Base-by-base conservation (phyloP, 164 flowering plant species). In the Sedum album region DNA sequence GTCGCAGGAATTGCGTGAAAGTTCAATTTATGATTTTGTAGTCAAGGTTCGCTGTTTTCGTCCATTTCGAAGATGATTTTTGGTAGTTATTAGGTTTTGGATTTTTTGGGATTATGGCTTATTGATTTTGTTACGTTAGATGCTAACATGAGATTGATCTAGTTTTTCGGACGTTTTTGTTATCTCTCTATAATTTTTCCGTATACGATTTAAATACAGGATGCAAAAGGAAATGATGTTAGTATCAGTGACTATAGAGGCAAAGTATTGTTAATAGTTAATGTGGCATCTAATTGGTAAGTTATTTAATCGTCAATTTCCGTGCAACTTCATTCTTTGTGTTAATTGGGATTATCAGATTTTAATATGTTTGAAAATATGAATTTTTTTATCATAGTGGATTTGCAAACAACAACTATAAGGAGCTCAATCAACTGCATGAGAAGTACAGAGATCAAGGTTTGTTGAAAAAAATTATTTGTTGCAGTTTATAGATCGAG, bases 271-370 rank as follows among this genome's bases (percentile, higher is more conserved):
- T 70, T 90, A 82, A 81, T 86, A 77, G 91, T 90, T 63, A 88
- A 90, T 74, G 93, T 90, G 69, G 96, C 91, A 26, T 90, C 96
- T 4, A 81, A 90, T 67, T 90, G 96, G 96, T 88, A 81, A 8
- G 26, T 14, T 21, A 7, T 46, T 2, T 49, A 21, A 5, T 65
- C 11, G 14, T 46, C 55, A 36, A 2, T 14, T 35, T 35, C 38
- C 7, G 38, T 35, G 38, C 38, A 35, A 7, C 38, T 35, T 35
- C 38, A 35, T 35, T 7, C 7, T 35, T 7, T 35, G 38, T 35
- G 38, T 35, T 35, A 3, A 35, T 35, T 35, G 7, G 38, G 38
- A 35, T 7, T 35, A 3, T 3, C 7, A 35, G 38, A n/a, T 35
- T 35, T 35, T 35, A 21, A 15, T 11, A 5, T 28, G 26, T 20